phyloP scores from a whole-genome alignment of 2,329 filamentous ascomycete genomes.

The Pseudogymnoascus sp. region DNA sequence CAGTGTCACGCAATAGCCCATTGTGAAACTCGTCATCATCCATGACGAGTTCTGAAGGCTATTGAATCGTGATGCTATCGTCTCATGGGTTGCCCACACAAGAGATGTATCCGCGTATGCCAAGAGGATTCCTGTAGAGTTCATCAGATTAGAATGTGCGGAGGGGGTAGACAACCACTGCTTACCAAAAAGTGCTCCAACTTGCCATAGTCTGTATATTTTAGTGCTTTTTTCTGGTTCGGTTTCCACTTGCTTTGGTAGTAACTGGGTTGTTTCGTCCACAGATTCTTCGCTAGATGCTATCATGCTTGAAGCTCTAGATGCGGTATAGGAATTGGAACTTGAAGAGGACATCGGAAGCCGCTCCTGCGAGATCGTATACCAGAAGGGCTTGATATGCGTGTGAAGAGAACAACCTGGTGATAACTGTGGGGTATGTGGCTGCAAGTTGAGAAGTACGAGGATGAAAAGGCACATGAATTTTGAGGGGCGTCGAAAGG shows the following conservation, averaged over 20 bases:
- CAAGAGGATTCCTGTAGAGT: constrained; percentile 15
- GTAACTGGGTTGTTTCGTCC: constrained; percentile 14
- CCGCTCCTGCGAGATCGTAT: background rate
- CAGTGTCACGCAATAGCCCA: constrained; percentile 18
- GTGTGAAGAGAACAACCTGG: background rate
- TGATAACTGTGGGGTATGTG: background rate
- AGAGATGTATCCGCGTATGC: constrained; percentile 17
- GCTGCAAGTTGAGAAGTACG: background rate
- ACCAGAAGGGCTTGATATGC: background rate
- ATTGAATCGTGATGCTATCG: constrained; percentile 17
- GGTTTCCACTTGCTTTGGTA: constrained; percentile 10
- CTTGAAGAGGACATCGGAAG: background rate
- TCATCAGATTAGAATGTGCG: constrained; percentile 10
- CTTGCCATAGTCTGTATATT: background rate
- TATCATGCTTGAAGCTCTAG: background rate
- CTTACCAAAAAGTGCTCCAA: constrained; percentile 1
- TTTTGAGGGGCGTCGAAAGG: background rate
- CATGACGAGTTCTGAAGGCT: constrained; percentile 16
- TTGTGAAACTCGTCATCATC: constrained; percentile 19
- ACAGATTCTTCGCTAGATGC: constrained; percentile 10
- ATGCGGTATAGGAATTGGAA: background rate
- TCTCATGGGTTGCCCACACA: constrained; percentile 19
- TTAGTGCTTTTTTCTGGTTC: background rate
- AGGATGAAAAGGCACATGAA: background rate
- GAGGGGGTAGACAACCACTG: background rate